Base-by-base conservation (phyloP, 768 basidiomycete genomes). In the Kondoa subrosea region DNA sequence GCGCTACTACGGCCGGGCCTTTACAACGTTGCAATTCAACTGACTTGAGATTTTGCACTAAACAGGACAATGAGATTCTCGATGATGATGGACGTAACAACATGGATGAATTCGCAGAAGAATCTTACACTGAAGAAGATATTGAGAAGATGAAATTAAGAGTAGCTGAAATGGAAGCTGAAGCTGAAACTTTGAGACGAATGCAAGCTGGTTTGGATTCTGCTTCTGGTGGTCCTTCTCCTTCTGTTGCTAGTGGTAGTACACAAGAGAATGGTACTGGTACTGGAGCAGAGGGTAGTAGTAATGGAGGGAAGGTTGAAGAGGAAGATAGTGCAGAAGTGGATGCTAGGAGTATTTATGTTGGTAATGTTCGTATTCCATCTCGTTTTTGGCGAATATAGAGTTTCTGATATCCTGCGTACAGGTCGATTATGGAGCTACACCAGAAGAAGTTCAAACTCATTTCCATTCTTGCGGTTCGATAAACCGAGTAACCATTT, bases 381-480 rank as follows among this genome's bases (percentile, higher is more conserved):
- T 16, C 66, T 56, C 27, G 15, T 3, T 4, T 26, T 56, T 32
- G 50, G 4, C 1, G 25, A 3, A 16, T 16, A 70, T 32, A 56
- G 15, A 32, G 32, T 25, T 29, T 56, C 21, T 50, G 27, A 32
- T 25, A 27, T 32, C 1, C 21, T 21, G 14, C 29, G 1, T 14
- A 30, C 70, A 99, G 95, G 95, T 99, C 67, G 95, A 99, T 80
- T 99, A 97, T 77, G 82, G 85, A 65, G 87, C 93, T 14, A 95
- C 95, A 17, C 95, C 95, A 21, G 95, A 97, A 78, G 95, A 99
- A 77, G 91, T 99, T 63, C 95, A 97, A 80, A 85, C 82, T 21
- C 93, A 97, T 77, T 99, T 99, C 80, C 88, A 91, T 76, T 86
- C 92, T 17, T 97, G 92, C 75, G 95, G 95, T 3, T 90, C 88